Evolutionary conservation across 1,284 basidiomycete genomes (phyloP).

Genomic region (Cryptococcus sp.): DNA sequence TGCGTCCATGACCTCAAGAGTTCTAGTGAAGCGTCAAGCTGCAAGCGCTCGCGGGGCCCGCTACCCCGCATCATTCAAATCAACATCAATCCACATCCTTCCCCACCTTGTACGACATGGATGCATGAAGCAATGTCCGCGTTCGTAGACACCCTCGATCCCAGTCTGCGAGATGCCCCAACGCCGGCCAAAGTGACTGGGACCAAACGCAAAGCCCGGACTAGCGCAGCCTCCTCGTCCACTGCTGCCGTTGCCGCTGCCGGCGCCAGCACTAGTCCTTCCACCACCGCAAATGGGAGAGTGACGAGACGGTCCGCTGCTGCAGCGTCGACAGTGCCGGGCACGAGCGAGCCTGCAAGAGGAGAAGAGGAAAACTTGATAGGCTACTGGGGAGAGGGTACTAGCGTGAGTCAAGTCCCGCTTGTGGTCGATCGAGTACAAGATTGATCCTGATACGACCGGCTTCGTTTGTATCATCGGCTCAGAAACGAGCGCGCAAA

Average conservation of each 20-base stretch:
- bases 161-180: constrained; percentile 7
- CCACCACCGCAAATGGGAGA: constrained; percentile 2
- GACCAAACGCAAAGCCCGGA: constrained; percentile 15
- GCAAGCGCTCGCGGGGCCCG: too few species aligned
- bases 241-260: background rate
- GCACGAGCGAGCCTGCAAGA: constrained; percentile 26
- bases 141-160: constrained; percentile 13
- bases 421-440: background rate
- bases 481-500: constrained; percentile 14
- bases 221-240: background rate
- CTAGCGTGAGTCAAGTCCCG: constrained; percentile 6
- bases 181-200: constrained; percentile 3
- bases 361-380: constrained; percentile 44
- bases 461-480: background rate
- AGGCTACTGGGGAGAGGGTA: constrained; percentile 24
- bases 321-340: background rate
- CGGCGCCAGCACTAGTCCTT: background rate
- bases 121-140: background rate
- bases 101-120: too few species aligned
- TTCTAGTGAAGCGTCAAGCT: too few species aligned
- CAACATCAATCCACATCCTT: too few species aligned
- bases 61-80: too few species aligned
- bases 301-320: constrained; percentile 16
- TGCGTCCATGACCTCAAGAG: too few species aligned
- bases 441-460: background rate